These are phyloP conservation scores for Teratosphaeriaceae sp. DNA, from an alignment of 2,329 filamentous ascomycete species.

Conservation along the genomic window DNA sequence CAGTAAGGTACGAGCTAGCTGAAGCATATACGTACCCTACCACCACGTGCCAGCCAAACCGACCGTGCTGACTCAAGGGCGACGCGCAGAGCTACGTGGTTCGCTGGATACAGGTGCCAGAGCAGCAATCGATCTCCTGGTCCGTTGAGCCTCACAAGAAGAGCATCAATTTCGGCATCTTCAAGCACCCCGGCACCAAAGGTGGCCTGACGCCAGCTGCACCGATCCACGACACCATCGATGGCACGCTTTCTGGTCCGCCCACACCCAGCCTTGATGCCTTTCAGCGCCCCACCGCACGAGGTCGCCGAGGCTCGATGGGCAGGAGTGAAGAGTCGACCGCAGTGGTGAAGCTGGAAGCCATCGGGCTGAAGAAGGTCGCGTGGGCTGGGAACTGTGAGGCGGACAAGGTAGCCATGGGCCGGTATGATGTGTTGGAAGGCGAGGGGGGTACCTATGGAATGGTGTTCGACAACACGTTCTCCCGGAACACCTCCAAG, in stretches of 20 bases:
- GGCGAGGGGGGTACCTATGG: constrained; percentile 89
- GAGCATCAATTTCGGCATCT: constrained; percentile 95
- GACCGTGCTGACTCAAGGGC: neutral
- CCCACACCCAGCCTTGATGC: constrained; percentile 31
- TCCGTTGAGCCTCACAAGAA: constrained; percentile 97
- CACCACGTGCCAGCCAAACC: constrained; percentile 2
- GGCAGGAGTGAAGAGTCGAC: constrained; percentile 49
- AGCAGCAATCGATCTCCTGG: constrained; percentile 92
- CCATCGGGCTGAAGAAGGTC: constrained; percentile 56
- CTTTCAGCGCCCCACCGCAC: constrained; percentile 25
- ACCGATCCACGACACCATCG: constrained; percentile 36
- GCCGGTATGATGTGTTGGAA: constrained; percentile 69
- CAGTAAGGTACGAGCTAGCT: constrained; percentile 69
- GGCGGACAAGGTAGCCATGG: constrained; percentile 89
- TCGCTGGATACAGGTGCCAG: constrained; percentile 89
- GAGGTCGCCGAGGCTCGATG: constrained; percentile 39
- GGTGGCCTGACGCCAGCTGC: constrained; percentile 44
- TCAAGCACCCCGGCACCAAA: constrained; percentile 84
- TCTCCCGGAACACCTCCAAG: constrained; percentile 91
- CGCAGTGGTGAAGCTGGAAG: constrained; percentile 58
- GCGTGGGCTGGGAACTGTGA: constrained; percentile 91
- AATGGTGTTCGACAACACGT: constrained; percentile 96
- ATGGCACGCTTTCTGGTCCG: constrained; percentile 31
- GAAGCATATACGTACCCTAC: constrained; percentile 2
- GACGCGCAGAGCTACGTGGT: constrained; percentile 84